phyloP scores from a whole-genome alignment of 306 rosid genomes.

The Rosa multiflora region DNA sequence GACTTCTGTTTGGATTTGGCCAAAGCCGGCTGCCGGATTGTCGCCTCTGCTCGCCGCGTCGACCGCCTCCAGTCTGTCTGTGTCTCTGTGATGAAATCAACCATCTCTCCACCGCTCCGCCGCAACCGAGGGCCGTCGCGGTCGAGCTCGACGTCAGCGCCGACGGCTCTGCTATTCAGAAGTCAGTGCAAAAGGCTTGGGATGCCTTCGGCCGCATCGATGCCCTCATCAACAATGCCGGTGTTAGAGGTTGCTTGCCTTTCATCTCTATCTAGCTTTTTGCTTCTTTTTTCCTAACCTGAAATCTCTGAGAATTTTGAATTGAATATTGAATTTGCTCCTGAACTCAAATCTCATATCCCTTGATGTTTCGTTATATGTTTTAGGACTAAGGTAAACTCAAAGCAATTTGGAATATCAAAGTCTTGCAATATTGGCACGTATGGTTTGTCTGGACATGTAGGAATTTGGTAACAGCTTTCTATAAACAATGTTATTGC shows the following conservation, averaged over 20 bases:
- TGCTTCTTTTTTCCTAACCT: neutral
- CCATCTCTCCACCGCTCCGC: neutral
- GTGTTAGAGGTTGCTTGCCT: conserved; percentile 53
- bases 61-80: conserved; percentile 58
- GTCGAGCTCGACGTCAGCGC: conserved; percentile 41
- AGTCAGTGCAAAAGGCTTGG: conserved; percentile 66
- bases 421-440: neutral
- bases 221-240: conserved; percentile 74
- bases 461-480: neutral
- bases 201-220: conserved; percentile 69
- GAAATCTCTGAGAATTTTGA: neutral
- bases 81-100: conserved; percentile 61
- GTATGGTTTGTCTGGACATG: neutral
- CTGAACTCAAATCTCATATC: neutral
- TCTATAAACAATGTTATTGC: neutral
- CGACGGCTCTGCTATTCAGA: conserved; percentile 44
- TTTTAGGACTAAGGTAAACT: neutral
- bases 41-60: conserved; percentile 71
- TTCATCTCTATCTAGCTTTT: neutral
- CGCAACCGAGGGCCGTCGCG: conserved; percentile 5
- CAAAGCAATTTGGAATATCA: neutral
- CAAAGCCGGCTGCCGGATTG: conserved; percentile 56
- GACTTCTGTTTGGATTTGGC: conserved; percentile 72
- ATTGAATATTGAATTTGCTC: neutral
- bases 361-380: neutral